Base-by-base conservation (phyloP, 108 stramenopile genomes). In the Seminavis robusta region DNA sequence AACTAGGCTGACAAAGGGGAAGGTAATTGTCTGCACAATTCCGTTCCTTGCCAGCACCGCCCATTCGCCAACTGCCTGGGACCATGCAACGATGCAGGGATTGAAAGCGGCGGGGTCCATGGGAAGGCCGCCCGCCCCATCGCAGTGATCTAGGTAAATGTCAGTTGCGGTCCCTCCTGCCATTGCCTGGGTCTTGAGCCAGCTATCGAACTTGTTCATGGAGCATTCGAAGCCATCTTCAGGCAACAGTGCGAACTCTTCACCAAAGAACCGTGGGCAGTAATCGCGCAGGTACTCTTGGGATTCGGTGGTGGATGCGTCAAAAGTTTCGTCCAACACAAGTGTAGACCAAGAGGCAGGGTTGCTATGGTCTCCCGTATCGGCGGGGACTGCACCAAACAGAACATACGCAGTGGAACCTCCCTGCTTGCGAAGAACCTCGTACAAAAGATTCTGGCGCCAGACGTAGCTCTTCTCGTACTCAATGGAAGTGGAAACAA, bases 81-180 rank as follows among this genome's bases (percentile, higher is more conserved):
- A 49, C 75, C 71, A 81, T n/a, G 56, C 40, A 26, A 61, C 63
- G 40, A 81, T 61, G 54, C 80, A 81, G 2, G 67, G 49, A 59
- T 77, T 36, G 42, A 81, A 77, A 21, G 48, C 49, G 9, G 65
- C 69, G 21, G 34, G 23, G 1, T 68, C 26, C 5, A 81, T 44
- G 15, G 80, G 80, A 26, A 81, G 28, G 8, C 43, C 41, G 10
- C 20, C 38, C 13, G 80, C 76, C 10, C 69, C 69, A 27, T 61
- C 58, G 32, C 80, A 81, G 36, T 74, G 42, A 11, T 48, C 21
- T 4, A 40, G 42, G 43, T 77, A 81, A 15, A 50, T 33, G 23
- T 38, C 58, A n/a, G 33, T 39, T 19, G 36, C 42, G 7, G 52
- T 43, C 8, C 0, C 33, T 20, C 9, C 40, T 15, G 56, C 47